Conservation (phyloP, 441 rosid species). For the Euphorbia corollata region DNA sequence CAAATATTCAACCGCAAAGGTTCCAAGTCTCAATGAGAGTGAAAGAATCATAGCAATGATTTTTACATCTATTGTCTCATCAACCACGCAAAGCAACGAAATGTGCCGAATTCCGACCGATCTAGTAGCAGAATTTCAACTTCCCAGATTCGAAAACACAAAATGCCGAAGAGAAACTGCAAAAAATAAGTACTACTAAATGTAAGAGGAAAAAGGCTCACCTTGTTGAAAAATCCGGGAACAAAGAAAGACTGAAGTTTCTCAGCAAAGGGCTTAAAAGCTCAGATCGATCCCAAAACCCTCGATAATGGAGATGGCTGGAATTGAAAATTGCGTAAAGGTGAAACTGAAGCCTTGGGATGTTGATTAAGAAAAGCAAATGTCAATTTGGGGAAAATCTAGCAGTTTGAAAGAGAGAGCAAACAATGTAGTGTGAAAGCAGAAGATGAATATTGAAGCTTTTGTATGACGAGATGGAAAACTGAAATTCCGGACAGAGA, state of each 20-base stretch:
- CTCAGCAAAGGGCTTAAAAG: constrained; percentile 11
- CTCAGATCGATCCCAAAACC: constrained; percentile 26
- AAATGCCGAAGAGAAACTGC: not conserved
- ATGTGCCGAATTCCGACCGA: constrained; percentile 28
- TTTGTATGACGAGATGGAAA: constrained; percentile 18
- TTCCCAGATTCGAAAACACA: not conserved
- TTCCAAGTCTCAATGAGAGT: constrained; percentile 3
- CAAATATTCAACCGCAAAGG: constrained; percentile 7
- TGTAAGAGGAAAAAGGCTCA: constrained; percentile 2
- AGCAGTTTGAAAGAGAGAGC: not conserved
- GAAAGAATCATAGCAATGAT: constrained; percentile 1
- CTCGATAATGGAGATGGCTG: constrained; percentile 13
- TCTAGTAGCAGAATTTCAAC: constrained; percentile 24
- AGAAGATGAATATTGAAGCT: constrained; percentile 12
- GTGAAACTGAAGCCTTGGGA: too few species aligned
- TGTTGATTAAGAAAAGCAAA: not conserved
- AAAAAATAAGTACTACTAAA: constrained; percentile 6
- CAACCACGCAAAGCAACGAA: constrained; percentile 14
- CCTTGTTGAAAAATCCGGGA: constrained; percentile 22
- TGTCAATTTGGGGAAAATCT: not conserved
- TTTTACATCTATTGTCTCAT: constrained; percentile 9
- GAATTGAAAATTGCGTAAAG: not conserved
- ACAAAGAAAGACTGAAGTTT: too few species aligned
- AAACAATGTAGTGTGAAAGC: not conserved
- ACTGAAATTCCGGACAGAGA: constrained; percentile 17